These are phyloP conservation scores for Parietichytrium sp. DNA, from an alignment of 108 stramenopile genomes.

Conservation along the genomic window DNA sequence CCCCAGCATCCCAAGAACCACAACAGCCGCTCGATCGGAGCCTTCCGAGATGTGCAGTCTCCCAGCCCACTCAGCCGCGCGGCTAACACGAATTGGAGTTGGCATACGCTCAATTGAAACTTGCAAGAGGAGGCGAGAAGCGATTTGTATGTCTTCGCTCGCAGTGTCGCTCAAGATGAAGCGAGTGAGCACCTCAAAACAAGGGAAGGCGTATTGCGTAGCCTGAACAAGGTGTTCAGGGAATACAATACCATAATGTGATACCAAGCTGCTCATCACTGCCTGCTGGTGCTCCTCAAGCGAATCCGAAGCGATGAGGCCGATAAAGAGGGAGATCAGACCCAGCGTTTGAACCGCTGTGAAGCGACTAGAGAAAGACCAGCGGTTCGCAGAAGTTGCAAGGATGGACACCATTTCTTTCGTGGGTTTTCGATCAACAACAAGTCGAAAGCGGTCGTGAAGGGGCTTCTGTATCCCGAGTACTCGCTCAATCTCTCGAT, in stretches of 20 bases:
- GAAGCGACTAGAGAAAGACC: background rate
- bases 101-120: slow-evolving; percentile 19
- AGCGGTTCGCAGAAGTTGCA: background rate
- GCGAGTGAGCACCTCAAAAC: background rate
- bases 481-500: background rate
- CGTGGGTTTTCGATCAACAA: background rate
- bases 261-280: slow-evolving; percentile 12
- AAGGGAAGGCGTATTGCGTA: background rate
- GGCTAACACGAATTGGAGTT: background rate
- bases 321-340: slow-evolving; percentile 20
- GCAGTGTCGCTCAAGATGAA: background rate
- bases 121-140: slow-evolving; percentile 5
- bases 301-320: slow-evolving; percentile 6
- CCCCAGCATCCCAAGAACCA: slow-evolving; percentile 35
- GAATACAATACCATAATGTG: slow-evolving; percentile 23
- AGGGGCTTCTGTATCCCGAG: background rate
- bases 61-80: background rate
- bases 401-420: background rate
- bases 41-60: background rate
- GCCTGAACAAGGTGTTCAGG: background rate
- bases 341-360: slow-evolving; percentile 8
- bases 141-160: slow-evolving; percentile 32
- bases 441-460: background rate
- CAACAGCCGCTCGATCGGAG: background rate
- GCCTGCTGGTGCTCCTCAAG: slow-evolving; percentile 37